A percentile compares a stretch with the other conserved stretches of the same genome.
phyloP scores from a whole-genome alignment of 352 stramenopile species.

The Pythium brachiatum region DNA sequence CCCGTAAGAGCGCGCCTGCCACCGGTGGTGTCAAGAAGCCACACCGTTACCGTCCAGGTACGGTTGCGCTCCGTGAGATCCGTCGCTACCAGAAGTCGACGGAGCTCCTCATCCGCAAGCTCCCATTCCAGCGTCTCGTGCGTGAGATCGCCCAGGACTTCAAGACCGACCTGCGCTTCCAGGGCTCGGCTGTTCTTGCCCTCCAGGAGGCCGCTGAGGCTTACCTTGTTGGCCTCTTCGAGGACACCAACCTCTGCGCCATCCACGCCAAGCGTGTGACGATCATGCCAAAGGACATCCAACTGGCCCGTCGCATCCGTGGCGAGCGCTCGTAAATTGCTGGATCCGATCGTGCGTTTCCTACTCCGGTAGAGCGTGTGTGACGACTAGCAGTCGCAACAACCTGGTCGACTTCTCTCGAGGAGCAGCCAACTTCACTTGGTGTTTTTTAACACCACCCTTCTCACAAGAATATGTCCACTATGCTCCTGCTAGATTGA shows the following conservation, averaged over 20 bases:
- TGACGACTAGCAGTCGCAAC: conserved; percentile 6
- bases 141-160: conserved; percentile 88
- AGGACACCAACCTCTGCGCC: conserved; percentile 93
- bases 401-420: conserved; percentile 13
- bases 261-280: conserved; percentile 94
- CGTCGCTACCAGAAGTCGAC: conserved; percentile 95
- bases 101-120: conserved; percentile 94
- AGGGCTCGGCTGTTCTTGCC: conserved; percentile 80
- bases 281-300: conserved; percentile 95
- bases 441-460: conserved; percentile 88
- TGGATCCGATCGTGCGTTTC: background rate
- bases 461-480: conserved; percentile 39
- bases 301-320: conserved; percentile 91
- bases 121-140: conserved; percentile 97
- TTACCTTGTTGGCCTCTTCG: conserved; percentile 79
- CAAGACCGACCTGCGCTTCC: conserved; percentile 90
- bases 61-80: conserved; percentile 96
- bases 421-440: conserved; percentile 24
- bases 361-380: background rate
- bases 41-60: conserved; percentile 80
- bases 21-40: conserved; percentile 94
- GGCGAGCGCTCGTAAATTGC: conserved; percentile 77
- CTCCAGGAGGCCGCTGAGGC: conserved; percentile 88
- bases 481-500: too few relatives aligned
- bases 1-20: conserved; percentile 90